phyloP scores from a whole-genome alignment of 2,329 filamentous ascomycete genomes.

The Scedosporium boydii region DNA sequence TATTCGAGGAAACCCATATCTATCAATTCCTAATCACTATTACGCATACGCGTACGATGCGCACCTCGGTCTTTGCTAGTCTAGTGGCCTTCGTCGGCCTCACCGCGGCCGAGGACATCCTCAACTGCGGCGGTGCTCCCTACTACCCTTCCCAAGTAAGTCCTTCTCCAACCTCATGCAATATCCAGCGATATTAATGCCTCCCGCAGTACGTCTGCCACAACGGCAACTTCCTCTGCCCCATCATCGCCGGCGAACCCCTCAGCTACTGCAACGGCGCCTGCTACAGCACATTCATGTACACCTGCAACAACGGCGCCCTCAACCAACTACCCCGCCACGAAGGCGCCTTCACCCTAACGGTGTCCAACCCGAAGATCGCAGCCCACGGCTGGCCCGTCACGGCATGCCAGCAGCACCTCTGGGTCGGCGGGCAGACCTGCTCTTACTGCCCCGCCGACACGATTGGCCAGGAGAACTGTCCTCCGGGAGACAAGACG shows the following conservation, averaged over 20 bases:
- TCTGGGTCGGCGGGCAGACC: slow-evolving; percentile 17
- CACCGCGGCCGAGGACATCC: neutral
- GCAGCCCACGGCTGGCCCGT: slow-evolving; percentile 17
- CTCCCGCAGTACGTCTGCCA: slow-evolving; percentile 20
- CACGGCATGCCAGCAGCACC: slow-evolving; percentile 16
- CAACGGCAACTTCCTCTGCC: slow-evolving; percentile 21
- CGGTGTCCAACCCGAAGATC: slow-evolving; percentile 19
- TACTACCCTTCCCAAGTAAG: neutral
- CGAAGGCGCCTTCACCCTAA: slow-evolving; percentile 16
- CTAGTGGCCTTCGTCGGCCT: neutral
- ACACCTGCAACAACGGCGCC: slow-evolving; percentile 8
- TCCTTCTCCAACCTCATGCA: neutral
- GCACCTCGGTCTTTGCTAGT: neutral
- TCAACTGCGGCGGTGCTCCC: neutral
- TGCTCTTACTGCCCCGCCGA: slow-evolving; percentile 10
- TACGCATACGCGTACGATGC: neutral
- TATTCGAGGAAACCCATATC: no score
- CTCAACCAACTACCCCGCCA: slow-evolving; percentile 1
- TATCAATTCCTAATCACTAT: neutral
- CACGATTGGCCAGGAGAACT: slow-evolving; percentile 8
- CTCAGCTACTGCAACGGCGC: slow-evolving; percentile 22
- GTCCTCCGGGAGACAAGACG: slow-evolving; percentile 18
- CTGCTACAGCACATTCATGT: slow-evolving; percentile 24
- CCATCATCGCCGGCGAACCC: slow-evolving; percentile 21
- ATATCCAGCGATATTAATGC: neutral